Evolutionary conservation across 805 yeast genomes (phyloP), one percentile per base, ranked within the genome.

Genomic region (Priceomyces melissophilus): DNA sequence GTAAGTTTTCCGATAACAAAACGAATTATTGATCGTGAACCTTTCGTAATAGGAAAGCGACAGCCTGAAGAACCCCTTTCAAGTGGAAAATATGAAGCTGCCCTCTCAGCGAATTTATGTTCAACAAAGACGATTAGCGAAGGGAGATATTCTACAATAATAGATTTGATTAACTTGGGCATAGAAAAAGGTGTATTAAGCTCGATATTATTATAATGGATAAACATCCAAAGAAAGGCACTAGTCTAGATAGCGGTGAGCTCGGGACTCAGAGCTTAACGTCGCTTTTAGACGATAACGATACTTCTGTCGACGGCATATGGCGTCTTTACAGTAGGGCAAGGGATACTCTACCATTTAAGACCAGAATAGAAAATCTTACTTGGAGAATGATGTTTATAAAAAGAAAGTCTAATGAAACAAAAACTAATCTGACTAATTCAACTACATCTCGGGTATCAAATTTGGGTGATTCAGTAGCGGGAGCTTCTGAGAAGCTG

Each of bases 241-340:
- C 7, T 20, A 20, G 25, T 8, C 25, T 20, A 20, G 25, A 20
- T 12, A 30, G 15, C 20, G 25, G 16, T 17, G 27, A 26, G 8
- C 15, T 25, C n/a, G 16, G 30, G 30, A 25, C 30, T 12, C 30
- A 15, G 20, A 23, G 16, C 20, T 23, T 39, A 12, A 13, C 39
- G 10, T 31, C 38, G 15, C 28, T 40, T 12, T 15, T 44, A 13
- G 39, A 28, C 12, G 45, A 49, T 26, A 46, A 48, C n/a, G 30
- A 35, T 16, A 30, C 40, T 16, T 20, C 37, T 12, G 40, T 43
- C 13, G 66, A 60, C 36, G 55, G 48, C 43, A 57, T 87, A 15
- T 89, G 96, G 96, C 80, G 80, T 54, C 76, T 89, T 82, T 89
- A 89, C 61, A 71, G 83, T 38, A 77, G 76, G 48, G 95, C 95